Percentiles rank a stretch among this genome's conserved stretches.
Conservation (phyloP, 345 rosid species). For the Psidium guajava region DNA sequence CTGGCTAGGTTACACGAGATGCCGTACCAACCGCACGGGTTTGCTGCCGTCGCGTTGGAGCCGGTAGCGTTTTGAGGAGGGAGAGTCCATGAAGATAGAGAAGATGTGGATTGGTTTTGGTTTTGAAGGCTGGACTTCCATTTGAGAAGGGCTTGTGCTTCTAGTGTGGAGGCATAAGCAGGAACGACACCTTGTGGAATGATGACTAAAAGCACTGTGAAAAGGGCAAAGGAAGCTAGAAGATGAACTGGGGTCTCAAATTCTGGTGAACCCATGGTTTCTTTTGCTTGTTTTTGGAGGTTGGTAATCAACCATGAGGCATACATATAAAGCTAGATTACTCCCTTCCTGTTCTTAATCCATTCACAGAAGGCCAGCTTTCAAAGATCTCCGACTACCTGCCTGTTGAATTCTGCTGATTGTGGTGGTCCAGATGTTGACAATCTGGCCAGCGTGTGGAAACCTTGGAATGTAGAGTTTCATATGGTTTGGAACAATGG, state of each 20-base stretch:
- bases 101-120: not conserved
- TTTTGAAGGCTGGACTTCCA: not conserved
- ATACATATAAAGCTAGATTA: not conserved
- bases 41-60: not conserved
- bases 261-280: not conserved
- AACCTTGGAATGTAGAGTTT: not conserved
- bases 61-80: not conserved
- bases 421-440: not conserved
- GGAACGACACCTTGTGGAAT: not conserved
- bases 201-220: not conserved
- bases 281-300: not conserved
- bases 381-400: not conserved
- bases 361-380: not conserved
- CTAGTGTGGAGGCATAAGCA: not conserved
- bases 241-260: not conserved
- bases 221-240: not conserved
- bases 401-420: too few species aligned
- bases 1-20: slow-evolving; percentile 5
- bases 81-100: not conserved
- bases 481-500: not conserved
- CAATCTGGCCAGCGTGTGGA: accelerated
- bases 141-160: not conserved
- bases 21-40: not conserved
- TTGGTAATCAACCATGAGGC: not conserved
- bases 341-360: not conserved